Conservation (phyloP, 768 basidiomycete species). For the Gautieria morchelliformis region DNA sequence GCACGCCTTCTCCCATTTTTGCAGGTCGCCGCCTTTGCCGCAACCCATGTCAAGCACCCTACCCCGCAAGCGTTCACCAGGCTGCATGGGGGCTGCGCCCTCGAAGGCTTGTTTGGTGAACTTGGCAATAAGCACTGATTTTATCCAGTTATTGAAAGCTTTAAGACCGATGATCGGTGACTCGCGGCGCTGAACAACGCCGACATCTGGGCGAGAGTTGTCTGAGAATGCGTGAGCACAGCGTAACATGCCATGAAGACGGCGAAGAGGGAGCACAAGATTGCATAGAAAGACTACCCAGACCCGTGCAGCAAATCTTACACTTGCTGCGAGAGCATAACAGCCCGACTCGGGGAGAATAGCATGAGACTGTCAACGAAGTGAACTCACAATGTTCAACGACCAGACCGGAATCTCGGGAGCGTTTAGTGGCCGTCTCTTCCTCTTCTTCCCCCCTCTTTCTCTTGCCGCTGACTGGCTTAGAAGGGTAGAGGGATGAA, state of each 20-base stretch:
- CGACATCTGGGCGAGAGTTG: slow-evolving; percentile 88
- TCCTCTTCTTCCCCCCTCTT: slow-evolving; percentile 22
- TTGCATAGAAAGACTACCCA: too few relatives aligned
- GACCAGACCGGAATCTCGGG: slow-evolving; percentile 65
- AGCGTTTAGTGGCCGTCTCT: slow-evolving; percentile 38
- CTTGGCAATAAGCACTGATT: slow-evolving; percentile 89
- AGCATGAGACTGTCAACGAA: not conserved
- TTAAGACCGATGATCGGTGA: slow-evolving; percentile 97
- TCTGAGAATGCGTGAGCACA: slow-evolving; percentile 37
- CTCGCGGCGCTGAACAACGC: slow-evolving; percentile 68
- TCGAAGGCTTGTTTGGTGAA: slow-evolving; percentile 67
- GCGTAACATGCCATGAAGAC: too few relatives aligned
- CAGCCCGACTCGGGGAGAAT: not conserved
- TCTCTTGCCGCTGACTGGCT: slow-evolving; percentile 35
- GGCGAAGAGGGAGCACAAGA: too few relatives aligned
- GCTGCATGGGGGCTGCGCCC: slow-evolving; percentile 17
- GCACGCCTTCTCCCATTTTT: slow-evolving; percentile 87
- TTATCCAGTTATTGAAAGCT: slow-evolving; percentile 99
- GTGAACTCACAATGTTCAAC: slow-evolving; percentile 64
- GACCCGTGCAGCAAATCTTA: not conserved
- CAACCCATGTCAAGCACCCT: slow-evolving; percentile 95
- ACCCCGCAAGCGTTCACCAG: slow-evolving; percentile 31
- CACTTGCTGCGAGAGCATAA: not conserved
- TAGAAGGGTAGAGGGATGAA: slow-evolving; percentile 33
- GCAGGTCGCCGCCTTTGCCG: slow-evolving; percentile 97